These are phyloP conservation scores for Capsicum baccatum DNA, from an alignment of 257 asterid genomes.

Conservation along the genomic window DNA sequence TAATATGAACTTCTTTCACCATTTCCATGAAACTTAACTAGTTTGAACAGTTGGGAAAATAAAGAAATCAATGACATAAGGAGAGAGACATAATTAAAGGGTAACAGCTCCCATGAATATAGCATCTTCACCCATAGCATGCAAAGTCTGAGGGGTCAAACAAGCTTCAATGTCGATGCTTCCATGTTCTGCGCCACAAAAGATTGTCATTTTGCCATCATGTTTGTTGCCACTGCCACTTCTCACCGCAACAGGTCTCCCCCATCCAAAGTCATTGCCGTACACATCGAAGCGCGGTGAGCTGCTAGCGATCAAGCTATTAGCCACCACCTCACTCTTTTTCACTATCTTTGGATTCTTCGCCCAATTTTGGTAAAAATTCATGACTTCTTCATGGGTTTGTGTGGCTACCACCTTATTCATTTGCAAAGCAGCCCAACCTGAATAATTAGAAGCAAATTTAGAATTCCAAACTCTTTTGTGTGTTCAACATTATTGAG, in stretches of 20 bases:
- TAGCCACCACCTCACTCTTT: neutral
- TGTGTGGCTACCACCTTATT: conserved; percentile 36
- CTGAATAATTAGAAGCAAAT: conserved; percentile 28
- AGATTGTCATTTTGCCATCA: conserved; percentile 53
- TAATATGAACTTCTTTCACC: no score
- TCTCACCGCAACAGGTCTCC: conserved; percentile 55
- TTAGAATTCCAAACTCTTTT: neutral
- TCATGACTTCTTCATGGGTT: conserved; percentile 19
- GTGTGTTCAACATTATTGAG: neutral
- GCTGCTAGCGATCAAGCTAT: conserved; percentile 36
- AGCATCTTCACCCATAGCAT: conserved; percentile 40
- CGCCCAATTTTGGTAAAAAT: conserved; percentile 38
- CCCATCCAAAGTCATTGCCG: conserved; percentile 64
- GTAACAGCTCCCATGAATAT: conserved; percentile 49
- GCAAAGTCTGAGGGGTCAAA: conserved; percentile 41
- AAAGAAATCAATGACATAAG: no score
- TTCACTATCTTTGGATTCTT: conserved; percentile 27
- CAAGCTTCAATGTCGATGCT: conserved; percentile 60
- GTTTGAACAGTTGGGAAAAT: no score
- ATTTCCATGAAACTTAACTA: no score
- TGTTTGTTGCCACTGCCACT: conserved; percentile 49
- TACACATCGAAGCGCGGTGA: conserved; percentile 60
- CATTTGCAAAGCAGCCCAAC: conserved; percentile 41
- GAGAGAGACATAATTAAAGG: no score
- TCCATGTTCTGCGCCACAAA: conserved; percentile 45